Base-by-base conservation (phyloP, 768 basidiomycete species). In the Naganishia vaughanmartiniae region DNA sequence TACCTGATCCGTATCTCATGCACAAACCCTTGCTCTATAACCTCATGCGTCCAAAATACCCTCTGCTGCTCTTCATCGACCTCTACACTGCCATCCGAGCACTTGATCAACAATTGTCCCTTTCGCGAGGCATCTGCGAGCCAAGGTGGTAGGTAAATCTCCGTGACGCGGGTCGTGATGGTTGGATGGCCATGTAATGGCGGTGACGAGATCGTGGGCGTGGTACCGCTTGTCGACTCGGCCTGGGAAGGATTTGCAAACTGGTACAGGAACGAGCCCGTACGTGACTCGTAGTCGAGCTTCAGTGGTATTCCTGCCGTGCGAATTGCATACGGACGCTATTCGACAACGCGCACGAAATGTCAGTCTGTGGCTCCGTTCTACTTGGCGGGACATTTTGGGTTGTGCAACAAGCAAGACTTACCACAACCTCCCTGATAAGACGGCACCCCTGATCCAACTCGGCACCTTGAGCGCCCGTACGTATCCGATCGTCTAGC, bases 281-380 rank as follows among this genome's bases (percentile, higher is more conserved):
- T 73, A 0, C 70, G 54, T 9, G 63, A n/a, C 63, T 78, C 90
- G 79, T 92, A 95, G 21, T 87, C 84, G 74, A 89, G 89, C 6
- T 81, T 82, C 11, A 89, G 77, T 0, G 93, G 94, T 19, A 90
- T 86, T 14, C 95, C 95, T 0, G 92, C 90, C 0, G 89, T 90
- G 79, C 94, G 95, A 63, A 92, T 87, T 0, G 93, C 87, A 79
- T 97, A 96, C 4, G 95, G 95, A 1, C 95, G 87, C 83, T 84
- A 66, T 0, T n/a, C n/a, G 31, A 36, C 10, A 30, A n/a, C 24
- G 4, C 15, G 10, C 19, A 30, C 39, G 30, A 21, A 24, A 19
- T 26, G 11, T 6, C 15, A 65, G 15, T 67, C 21, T 1, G 19
- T 5, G 11, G 31, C 24, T 36, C 36, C 6, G 5, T 36, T 36